Conservation (phyloP, 2,329 filamentous ascomycete genomes). For the Dactylellina haptotyla region DNA sequence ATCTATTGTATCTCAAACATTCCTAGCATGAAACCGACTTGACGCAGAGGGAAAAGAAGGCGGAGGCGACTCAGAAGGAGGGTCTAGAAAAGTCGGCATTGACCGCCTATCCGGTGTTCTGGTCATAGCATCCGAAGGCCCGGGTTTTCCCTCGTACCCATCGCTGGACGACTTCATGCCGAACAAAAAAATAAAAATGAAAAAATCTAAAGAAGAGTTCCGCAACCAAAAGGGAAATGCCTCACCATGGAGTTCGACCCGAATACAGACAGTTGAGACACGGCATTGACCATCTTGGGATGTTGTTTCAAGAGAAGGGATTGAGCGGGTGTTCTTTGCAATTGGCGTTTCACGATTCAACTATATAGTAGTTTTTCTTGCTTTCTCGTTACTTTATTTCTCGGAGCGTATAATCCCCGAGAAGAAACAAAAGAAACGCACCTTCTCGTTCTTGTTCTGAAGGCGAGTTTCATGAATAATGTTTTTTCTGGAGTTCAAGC, state of each 20-base stretch:
- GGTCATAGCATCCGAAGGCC: background rate
- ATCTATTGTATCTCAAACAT: slow-evolving; percentile 43
- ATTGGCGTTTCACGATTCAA: slow-evolving; percentile 47
- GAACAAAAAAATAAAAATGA: no score
- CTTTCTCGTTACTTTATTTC: no score
- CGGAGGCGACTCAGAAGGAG: background rate
- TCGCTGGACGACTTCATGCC: background rate
- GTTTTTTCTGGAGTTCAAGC: slow-evolving; percentile 42
- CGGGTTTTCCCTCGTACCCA: slow-evolving; percentile 1
- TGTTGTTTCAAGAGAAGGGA: slow-evolving; percentile 46
- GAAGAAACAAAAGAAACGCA: slow-evolving; percentile 17
- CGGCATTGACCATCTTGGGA: slow-evolving; percentile 50
- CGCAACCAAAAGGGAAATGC: slow-evolving; percentile 43
- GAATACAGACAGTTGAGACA: slow-evolving; percentile 44
- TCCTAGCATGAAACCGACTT: slow-evolving; percentile 36
- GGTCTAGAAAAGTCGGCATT: slow-evolving; percentile 33
- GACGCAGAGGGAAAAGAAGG: slow-evolving; percentile 11
- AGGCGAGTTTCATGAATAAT: slow-evolving; percentile 45
- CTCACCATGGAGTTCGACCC: slow-evolving; percentile 21
- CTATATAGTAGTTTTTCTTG: background rate
- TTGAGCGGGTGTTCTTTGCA: slow-evolving; percentile 19
- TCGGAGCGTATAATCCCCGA: background rate
- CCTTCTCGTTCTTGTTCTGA: slow-evolving; percentile 31
- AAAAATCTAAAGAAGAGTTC: slow-evolving; percentile 19
- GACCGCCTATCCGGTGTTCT: slow-evolving; percentile 19